Evolutionary conservation across 202 grass and related monocot genomes (phyloP).

Genomic region (Carex arenaria): DNA sequence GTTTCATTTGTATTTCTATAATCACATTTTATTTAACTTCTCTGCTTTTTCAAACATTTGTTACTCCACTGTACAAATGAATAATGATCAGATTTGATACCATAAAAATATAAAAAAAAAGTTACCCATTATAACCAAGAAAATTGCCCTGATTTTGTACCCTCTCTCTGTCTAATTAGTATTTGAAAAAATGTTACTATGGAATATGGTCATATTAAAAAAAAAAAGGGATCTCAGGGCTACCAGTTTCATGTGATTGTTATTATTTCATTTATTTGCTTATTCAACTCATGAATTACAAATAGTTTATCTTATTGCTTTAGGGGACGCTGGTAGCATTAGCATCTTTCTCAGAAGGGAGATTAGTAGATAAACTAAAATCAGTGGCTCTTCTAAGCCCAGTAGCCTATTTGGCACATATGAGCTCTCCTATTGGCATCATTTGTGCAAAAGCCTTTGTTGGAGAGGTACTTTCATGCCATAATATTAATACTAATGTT

Average conservation of each 20-base stretch:
- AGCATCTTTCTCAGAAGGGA: constrained; percentile 39
- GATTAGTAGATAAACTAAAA: constrained; percentile 30
- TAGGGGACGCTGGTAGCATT: constrained; percentile 36
- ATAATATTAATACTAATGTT: not conserved
- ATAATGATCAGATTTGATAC: not conserved
- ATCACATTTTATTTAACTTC: not conserved
- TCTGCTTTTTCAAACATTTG: not conserved
- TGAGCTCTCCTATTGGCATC: constrained; percentile 27
- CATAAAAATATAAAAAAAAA: not conserved
- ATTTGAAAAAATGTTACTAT: too few species aligned
- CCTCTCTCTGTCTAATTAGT: not conserved
- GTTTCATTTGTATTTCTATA: not conserved
- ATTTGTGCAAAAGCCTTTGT: constrained; percentile 31
- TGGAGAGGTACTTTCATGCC: constrained; percentile 23
- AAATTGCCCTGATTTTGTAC: not conserved
- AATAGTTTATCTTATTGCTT: not conserved
- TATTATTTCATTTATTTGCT: not conserved
- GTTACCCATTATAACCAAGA: not conserved
- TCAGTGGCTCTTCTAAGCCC: constrained; percentile 42
- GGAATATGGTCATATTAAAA: too few species aligned
- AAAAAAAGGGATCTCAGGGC: too few species aligned
- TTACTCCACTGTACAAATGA: not conserved
- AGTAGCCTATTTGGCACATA: constrained; percentile 36
- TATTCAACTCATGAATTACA: not conserved
- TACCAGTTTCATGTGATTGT: not conserved